phyloP scores from a whole-genome alignment of 1,284 basidiomycete species.

The Marasmius oreades region DNA sequence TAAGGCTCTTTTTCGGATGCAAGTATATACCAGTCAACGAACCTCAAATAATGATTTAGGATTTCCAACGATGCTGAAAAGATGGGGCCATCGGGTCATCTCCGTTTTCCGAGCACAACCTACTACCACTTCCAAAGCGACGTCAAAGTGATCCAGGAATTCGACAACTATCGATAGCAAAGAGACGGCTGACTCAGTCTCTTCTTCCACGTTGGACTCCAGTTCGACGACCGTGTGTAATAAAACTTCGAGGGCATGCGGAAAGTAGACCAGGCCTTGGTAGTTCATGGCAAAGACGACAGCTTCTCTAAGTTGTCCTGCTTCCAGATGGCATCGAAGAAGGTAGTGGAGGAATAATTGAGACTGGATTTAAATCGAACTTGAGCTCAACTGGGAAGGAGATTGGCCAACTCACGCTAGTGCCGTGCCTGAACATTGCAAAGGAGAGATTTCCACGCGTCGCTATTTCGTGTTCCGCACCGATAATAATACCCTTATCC shows the following conservation, averaged over 20 bases:
- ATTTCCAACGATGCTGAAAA: constrained; percentile 90
- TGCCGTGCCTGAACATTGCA: constrained; percentile 88
- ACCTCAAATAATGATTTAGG: constrained; percentile 92
- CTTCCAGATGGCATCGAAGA: constrained; percentile 79
- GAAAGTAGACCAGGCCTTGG: constrained; percentile 87
- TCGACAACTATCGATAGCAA: constrained; percentile 75
- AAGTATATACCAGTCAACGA: constrained; percentile 15
- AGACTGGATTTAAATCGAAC: constrained; percentile 47
- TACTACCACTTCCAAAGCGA: constrained; percentile 89
- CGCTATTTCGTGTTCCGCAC: constrained; percentile 86
- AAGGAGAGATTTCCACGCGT: constrained; percentile 81
- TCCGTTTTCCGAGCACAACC: constrained; percentile 98
- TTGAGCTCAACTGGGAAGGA: constrained; percentile 1
- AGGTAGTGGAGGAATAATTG: constrained; percentile 95
- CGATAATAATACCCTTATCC: constrained; percentile 98
- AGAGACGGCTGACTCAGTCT: constrained; percentile 26
- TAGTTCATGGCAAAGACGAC: constrained; percentile 88
- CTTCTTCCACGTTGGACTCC: constrained; percentile 49
- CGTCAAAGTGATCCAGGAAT: constrained; percentile 94
- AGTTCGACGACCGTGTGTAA: constrained; percentile 93
- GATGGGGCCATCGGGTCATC: constrained; percentile 82
- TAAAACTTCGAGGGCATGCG: constrained; percentile 91
- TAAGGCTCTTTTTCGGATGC: neutral
- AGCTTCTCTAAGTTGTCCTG: constrained; percentile 71
- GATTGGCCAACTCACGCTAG: constrained; percentile 60